Base-by-base conservation (phyloP, 176 grass and related monocot species). In the Ananas comosus region DNA sequence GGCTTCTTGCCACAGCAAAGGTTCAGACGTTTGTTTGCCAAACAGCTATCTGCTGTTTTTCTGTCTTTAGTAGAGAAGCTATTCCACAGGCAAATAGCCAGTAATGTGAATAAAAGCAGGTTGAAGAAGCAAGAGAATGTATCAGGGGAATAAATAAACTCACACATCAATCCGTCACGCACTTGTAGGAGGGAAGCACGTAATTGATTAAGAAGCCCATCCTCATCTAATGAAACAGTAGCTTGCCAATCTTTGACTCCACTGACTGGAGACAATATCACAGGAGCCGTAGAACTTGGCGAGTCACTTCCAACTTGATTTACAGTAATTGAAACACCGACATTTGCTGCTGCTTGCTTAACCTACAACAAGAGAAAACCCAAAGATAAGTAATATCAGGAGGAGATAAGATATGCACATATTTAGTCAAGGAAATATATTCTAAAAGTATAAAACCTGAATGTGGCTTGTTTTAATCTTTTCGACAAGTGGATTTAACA, bases 391-490 rank as follows among this genome's bases (percentile, higher is more conserved):
- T 64, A 76, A 18, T 66, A 71, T 72, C 61, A 64, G 53, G 64
- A 16, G 12, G 11, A 80, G 0, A 21, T 64, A 23, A 80, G 53
- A 49, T 72, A 68, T 54, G 50, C 5, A 50, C 18, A 53, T 64
- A 64, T 33, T 11, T 69, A 76, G 63, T 10, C 1, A 69, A 19
- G n/a, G 10, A 63, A 76, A 47, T 14, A 42, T 65, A 68, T 51
- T 11, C 49, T 22, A 80, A 72, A 33, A 42, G 72, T 49, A 24
- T 8, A 73, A 71, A 81, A 97, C 93, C 93, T 92, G 84, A 83
- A 79, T 78, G 79, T 92, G 81, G 68, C 86, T 97, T 66, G 84
- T 85, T 76, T 85, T 85, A 25, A 92, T 97, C 67, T 97, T 97
- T 14, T 80, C 74, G 64, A 81, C 64, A 73, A 97, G 82, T 57